Percentiles rank a stretch among this genome's conserved stretches.
Conservation (phyloP, 129 eudicot genomes). For the Saposhnikovia divaricata region DNA sequence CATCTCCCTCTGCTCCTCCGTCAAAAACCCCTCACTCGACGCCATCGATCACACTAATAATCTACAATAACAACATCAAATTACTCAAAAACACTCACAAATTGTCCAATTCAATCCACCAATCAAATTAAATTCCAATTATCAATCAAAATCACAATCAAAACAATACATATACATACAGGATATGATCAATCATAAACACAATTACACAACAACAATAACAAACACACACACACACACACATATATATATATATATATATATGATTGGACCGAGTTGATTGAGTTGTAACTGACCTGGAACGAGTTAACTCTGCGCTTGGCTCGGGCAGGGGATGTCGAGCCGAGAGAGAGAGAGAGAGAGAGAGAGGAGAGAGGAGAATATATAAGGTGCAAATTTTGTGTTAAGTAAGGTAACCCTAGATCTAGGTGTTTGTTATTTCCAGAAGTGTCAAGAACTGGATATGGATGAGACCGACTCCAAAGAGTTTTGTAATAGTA, state of each 20-base stretch:
- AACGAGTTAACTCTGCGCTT: neutral
- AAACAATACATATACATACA: neutral
- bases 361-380: neutral
- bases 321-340: neutral
- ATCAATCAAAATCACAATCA: neutral
- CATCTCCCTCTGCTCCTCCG: slow-evolving; percentile 29
- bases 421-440: neutral
- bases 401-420: neutral
- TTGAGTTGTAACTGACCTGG: neutral
- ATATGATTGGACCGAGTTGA: neutral
- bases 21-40: slow-evolving; percentile 30
- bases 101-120: neutral
- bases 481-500: too few species aligned
- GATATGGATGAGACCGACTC: neutral
- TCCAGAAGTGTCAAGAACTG: neutral
- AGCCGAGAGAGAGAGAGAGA: neutral
- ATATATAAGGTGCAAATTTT: neutral
- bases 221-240: neutral
- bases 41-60: slow-evolving; percentile 14
- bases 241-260: too few species aligned
- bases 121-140: neutral
- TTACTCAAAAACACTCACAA: neutral
- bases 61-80: neutral
- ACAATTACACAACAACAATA: neutral
- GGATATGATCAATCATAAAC: neutral